Base-by-base conservation (phyloP, 371 early-diverging fungal species). In the Mycotypha africana region DNA sequence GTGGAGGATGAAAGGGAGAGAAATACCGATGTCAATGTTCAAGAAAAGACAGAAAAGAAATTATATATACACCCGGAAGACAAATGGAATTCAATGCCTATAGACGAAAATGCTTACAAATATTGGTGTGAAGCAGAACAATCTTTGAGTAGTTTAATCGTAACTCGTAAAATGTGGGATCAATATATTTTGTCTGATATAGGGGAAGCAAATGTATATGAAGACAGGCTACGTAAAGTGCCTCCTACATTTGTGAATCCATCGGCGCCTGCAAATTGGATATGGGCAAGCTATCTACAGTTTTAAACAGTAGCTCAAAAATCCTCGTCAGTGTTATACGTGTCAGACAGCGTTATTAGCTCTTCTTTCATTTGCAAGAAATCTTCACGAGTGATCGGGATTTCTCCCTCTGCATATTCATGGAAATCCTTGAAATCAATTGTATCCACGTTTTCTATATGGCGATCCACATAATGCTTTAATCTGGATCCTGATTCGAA, bases 361-460 rank as follows among this genome's bases (percentile, higher is more conserved):
- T 43, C 40, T 31, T 81, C 81, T 36, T 79, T 76, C 15, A 56
- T 53, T 31, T 77, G 76, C 15, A 48, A 43, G 45, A 70, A 70
- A 30, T 81, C 79, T 26, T 74, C 76, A 9, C 36, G 45, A 1
- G 41, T 58, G 9, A 76, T 49, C 0, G 73, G 75, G 35, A 52
- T 46, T 11, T 58, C 65, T 10, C 76, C 70, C 31, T 71, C 62
- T 2, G 62, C 53, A 37, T 70, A 81, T 31, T 77, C 76, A 0
- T 60, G 51, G 42, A 77, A 48, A n/a, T 74, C 65, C 9, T 58
- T 51, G 34, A 62, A 60, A 6, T 65, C 37, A 6, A 76, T 58
- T 8, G 42, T 48, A 21, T 62, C 48, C 24, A 74, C 11, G 15
- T 64, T 51, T 7, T 61, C 47, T 0, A 65, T 44, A 5, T 72